A percentile compares a stretch with the other conserved stretches of the same genome.
Evolutionary conservation across 371 early-diverging fungal species (phyloP).

Genomic region (Synchytrium microbalum): DNA sequence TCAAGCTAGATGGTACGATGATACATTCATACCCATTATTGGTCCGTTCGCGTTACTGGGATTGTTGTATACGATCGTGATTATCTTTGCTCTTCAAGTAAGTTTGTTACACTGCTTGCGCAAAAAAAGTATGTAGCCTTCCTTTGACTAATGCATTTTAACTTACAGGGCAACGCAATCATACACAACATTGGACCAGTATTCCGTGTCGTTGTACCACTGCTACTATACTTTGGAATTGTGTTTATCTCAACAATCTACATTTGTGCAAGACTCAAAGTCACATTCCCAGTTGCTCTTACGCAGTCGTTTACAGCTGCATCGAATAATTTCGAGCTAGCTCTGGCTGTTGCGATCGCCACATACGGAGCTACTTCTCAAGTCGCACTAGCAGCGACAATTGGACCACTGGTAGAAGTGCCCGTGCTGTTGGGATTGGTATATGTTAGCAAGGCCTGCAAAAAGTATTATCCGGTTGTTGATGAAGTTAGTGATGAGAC

Average conservation of each 20-base stretch:
- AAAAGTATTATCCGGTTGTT: no score
- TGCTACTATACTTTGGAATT: constrained; percentile 55
- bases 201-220: constrained; percentile 57
- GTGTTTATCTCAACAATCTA: constrained; percentile 50
- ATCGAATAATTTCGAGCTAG: constrained; percentile 69
- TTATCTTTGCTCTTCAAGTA: constrained; percentile 66
- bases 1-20: constrained; percentile 60
- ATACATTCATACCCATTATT: constrained; percentile 44
- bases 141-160: no score
- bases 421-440: constrained; percentile 52
- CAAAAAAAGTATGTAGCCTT: no score
- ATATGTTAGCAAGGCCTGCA: constrained; percentile 21
- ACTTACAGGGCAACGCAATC: constrained; percentile 56
- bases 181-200: constrained; percentile 55
- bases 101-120: no score
- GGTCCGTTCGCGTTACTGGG: constrained; percentile 52
- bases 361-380: constrained; percentile 57
- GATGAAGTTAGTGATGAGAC: no score
- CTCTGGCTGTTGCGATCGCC: constrained; percentile 66
- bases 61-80: constrained; percentile 57
- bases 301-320: constrained; percentile 65
- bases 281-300: no score
- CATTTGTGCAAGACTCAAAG: constrained; percentile 23
- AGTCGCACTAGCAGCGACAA: constrained; percentile 59
- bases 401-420: constrained; percentile 72